Base-by-base conservation (phyloP, 192 early-diverging fungal species). In the Coemansia sp. region DNA sequence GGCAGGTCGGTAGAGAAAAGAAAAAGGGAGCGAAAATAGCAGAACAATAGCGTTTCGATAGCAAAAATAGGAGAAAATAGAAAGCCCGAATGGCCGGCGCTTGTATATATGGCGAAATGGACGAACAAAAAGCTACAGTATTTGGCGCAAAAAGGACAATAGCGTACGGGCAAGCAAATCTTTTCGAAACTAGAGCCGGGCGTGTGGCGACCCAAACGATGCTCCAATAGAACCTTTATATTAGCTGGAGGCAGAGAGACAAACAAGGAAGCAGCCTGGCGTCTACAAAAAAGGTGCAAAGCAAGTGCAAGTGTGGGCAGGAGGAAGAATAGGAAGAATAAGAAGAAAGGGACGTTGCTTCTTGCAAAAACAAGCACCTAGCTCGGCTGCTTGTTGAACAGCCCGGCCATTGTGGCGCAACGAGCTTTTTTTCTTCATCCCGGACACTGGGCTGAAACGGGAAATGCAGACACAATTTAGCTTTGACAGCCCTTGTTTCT, bases 371-470 rank as follows among this genome's bases (percentile, higher is more conserved):
- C 7, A 42, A 32, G 9, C n/a, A 23, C 6, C 49, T 24, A 51
- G 49, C 30, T 32, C 39, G 39, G 39, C 39, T 42, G 9, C 16
- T 42, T 10, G 9, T 42, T 42, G 39, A 16, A 16, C 13, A 42
- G 39, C 39, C 14, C 39, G 39, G 39, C 39, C 39, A 42, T 42
- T 42, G 39, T 42, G 39, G 39, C 39, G 39, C 14, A 42, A 42
- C 39, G 14, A 42, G 39, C 39, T 42, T 42, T 42, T 42, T 42
- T 42, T 42, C 39, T 42, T 42, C 39, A 42, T 42, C 39, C 39
- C 39, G 39, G 39, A 42, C 39, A 42, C 39, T 42, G 39, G 39
- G 39, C 39, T 42, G 39, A 42, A 42, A 42, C 39, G 16, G 39
- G 39, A 42, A 42, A 42, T 42, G 39, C 39, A 42, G 3, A 42